Base-by-base conservation (phyloP, 305 asterid genomes). In the Rubia balearica region DNA sequence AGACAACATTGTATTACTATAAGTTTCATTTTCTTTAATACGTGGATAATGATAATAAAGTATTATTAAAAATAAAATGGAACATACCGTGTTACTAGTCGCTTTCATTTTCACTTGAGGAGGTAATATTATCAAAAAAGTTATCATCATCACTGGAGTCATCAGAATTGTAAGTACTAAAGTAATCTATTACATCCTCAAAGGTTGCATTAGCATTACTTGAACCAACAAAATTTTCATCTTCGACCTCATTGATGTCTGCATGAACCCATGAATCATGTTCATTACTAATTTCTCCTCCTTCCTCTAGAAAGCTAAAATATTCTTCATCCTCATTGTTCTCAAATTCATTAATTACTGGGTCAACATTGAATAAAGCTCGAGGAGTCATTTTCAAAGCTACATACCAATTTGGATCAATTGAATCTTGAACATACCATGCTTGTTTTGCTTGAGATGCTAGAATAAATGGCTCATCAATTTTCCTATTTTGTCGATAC, bases 391-490 rank as follows among this genome's bases (percentile, higher is more conserved):
- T 60, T 11, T 60, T 60, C 40, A 60, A 10, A 22, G 14, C 38
- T 27, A 60, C 41, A 60, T 7, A 16, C 65, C 14, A 60, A 60
- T 60, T 3, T 8, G 65, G 16, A 22, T 60, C 41, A 6, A 60
- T 42, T 27, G 13, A 7, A 38, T 38, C 41, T 38, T 38, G 41
- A 38, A 38, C 7, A 38, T 38, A 38, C 41, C 41, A 38, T 0
- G 64, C 64, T 59, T 59, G 64, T 59, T 19, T 10, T 19, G 64
- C 64, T 59, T 59, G 64, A 59, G 64, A 53, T 13, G 60, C 60
- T 53, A 59, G 16, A 46, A 46, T 46, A 46, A 46, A 46, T 46
- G 0, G 51, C 51, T 46, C 14, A 9, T 46, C 12, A 8, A 13
- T 46, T 46, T 46, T 46, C 51, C 51, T 46, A 46, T 46, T 46